Evolutionary conservation across 1,284 basidiomycete species (phyloP), one percentile per base, ranked within the genome.

Genomic region (Tranzscheliella williamsii): DNA sequence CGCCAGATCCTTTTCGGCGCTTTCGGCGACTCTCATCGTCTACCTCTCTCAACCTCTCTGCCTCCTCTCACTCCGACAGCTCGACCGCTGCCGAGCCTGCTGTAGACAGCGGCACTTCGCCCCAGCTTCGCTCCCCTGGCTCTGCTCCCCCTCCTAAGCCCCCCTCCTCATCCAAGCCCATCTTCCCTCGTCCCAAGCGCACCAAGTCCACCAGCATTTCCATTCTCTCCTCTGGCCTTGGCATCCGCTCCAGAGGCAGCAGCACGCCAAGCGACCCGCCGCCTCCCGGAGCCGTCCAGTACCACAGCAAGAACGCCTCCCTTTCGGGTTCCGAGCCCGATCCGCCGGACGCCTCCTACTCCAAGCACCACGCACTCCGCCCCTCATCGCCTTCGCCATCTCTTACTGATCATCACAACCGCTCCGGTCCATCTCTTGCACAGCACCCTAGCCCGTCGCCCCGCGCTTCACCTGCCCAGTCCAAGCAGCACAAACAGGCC

Each of bases 171-270:
- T 41, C 56, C 31, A 65, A 65, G 20, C 62, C 62, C 1, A 29
- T 24, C 22, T 52, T 65, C 18, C 41, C 40, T 8, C 33, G 62
- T 23, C 35, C 39, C 2, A 52, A 54, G n/a, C 56, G 51, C 13
- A 44, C 62, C 26, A 60, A 60, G 39, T 54, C 62, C 3, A 46
- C 47, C n/a, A 60, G 56, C 48, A 55, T 65, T 42, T 65, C 62
- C 15, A 63, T 51, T 21, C 42, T 63, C 13, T 52, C 58, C n/a
- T 27, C 48, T 2, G 53, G 48, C 5, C 16, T 63, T 4, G 49
- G 49, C 16, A 21, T 52, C 9, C 38, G 44, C 7, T 29, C 44
- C 17, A 44, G 45, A 27, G 21, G 35, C 35, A 33, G 8, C 11
- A 49, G 53, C 27, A 23, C n/a, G 9, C 15, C 22, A 5, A 24